phyloP scores from a whole-genome alignment of 148 eudicot genomes.

The Rhododendron williamsianum region DNA sequence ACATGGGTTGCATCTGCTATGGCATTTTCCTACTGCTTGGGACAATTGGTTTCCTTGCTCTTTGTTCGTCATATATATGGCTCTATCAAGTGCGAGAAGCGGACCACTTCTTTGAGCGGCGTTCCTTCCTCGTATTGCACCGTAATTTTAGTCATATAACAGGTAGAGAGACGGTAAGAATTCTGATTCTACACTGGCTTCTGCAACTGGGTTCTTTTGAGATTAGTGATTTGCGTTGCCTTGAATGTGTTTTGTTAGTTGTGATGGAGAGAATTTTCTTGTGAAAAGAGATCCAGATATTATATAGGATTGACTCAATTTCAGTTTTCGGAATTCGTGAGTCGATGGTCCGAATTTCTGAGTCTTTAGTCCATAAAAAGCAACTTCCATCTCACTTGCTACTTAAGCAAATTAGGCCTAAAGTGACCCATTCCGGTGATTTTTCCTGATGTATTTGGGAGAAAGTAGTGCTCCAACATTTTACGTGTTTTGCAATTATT shows the following conservation, averaged over 20 bases:
- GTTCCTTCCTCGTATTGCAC: not conserved
- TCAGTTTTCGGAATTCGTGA: too few relatives aligned
- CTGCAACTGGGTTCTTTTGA: not conserved
- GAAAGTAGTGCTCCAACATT: not conserved
- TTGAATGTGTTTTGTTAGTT: not conserved
- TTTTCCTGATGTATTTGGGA: not conserved
- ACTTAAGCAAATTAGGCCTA: not conserved
- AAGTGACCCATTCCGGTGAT: not conserved
- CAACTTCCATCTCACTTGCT: not conserved
- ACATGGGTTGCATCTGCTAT: slow-evolving; percentile 24
- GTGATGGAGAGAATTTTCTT: not conserved
- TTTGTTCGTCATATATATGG: slow-evolving; percentile 26
- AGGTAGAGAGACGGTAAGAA: not conserved
- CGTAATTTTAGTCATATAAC: not conserved
- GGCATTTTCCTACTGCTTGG: slow-evolving; percentile 39
- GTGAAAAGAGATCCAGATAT: not conserved
- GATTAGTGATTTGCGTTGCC: not conserved
- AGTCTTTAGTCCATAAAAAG: not conserved
- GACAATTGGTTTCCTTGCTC: slow-evolving; percentile 32
- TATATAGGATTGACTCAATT: too few relatives aligned
- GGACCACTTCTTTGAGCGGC: not conserved
- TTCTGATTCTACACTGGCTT: not conserved
- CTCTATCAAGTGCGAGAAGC: slow-evolving; percentile 29
- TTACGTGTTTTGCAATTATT: not conserved
- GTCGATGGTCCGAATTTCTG: not conserved